Evolutionary conservation across 1,139 yeast species (phyloP).

Genomic region (Lodderomyces beijingensis): DNA sequence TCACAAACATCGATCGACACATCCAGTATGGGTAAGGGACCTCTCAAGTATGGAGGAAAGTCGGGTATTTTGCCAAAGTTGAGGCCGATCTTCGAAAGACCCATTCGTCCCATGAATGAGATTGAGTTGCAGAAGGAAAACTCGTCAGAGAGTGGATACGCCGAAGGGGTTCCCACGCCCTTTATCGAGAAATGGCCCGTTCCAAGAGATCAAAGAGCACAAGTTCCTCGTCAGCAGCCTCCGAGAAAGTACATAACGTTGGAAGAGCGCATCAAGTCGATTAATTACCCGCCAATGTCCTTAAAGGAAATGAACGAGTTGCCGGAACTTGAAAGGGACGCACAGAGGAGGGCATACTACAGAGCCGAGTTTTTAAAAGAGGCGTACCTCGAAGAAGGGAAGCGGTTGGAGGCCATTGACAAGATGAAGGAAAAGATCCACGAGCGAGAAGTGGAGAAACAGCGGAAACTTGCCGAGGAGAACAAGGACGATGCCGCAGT

Average conservation of each 20-base stretch:
- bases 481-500: slow-evolving; percentile 36
- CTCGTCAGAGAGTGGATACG: slow-evolving; percentile 60
- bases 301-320: slow-evolving; percentile 24
- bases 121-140: slow-evolving; percentile 37
- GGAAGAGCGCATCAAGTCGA: slow-evolving; percentile 49
- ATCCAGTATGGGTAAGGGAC: slow-evolving; percentile 52
- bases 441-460: slow-evolving; percentile 18
- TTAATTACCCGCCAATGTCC: slow-evolving; percentile 42
- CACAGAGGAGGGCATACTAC: slow-evolving; percentile 55
- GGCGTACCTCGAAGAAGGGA: slow-evolving; percentile 60
- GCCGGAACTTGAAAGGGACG: slow-evolving; percentile 47
- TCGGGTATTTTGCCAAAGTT: slow-evolving; percentile 81
- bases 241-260: slow-evolving; percentile 55
- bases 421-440: slow-evolving; percentile 24
- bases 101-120: slow-evolving; percentile 50
- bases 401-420: slow-evolving; percentile 41
- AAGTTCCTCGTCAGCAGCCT: slow-evolving; percentile 34
- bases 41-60: slow-evolving; percentile 55
- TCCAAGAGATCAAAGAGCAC: too few relatives aligned
- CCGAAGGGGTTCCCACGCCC: slow-evolving; percentile 73
- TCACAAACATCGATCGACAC: too few relatives aligned
- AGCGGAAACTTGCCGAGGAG: slow-evolving; percentile 23
- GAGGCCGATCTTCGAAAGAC: slow-evolving; percentile 63
- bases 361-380: slow-evolving; percentile 70
- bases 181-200: slow-evolving; percentile 41